A percentile compares a stretch with the other conserved stretches of the same genome.
Evolutionary conservation across 768 basidiomycete genomes (phyloP).

Genomic region (Scleroderma citrinum): DNA sequence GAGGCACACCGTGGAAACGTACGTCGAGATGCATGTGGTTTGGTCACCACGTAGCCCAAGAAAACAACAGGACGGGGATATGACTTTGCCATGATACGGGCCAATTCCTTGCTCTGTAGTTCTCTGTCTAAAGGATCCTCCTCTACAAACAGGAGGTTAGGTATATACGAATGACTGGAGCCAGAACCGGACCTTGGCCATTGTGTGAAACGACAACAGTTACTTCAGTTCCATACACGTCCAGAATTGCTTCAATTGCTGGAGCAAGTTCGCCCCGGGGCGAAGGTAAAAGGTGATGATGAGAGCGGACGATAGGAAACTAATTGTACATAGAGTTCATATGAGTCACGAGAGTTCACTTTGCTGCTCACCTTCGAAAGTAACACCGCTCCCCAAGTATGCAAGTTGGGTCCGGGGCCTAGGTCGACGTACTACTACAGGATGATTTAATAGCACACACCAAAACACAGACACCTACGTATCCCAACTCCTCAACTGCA

Average conservation of each 20-base stretch:
- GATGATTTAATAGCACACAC: slow-evolving; percentile 1
- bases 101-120: slow-evolving; percentile 76
- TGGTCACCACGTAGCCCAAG: slow-evolving; percentile 76
- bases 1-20: slow-evolving; percentile 21
- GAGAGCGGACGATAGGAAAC: slow-evolving; percentile 86
- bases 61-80: slow-evolving; percentile 73
- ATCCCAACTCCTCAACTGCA: slow-evolving; percentile 71
- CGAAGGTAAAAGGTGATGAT: slow-evolving; percentile 83
- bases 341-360: neutral
- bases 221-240: slow-evolving; percentile 71
- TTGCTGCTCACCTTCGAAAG: slow-evolving; percentile 57
- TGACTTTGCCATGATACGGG: slow-evolving; percentile 65
- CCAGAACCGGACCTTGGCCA: slow-evolving; percentile 66
- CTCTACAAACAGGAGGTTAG: slow-evolving; percentile 40
- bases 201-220: slow-evolving; percentile 88
- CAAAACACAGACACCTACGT: slow-evolving; percentile 43
- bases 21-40: slow-evolving; percentile 60
- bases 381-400: slow-evolving; percentile 85
- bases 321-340: slow-evolving; percentile 23
- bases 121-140: slow-evolving; percentile 87
- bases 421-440: slow-evolving; percentile 69
- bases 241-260: slow-evolving; percentile 80
- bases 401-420: slow-evolving; percentile 81
- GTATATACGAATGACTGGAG: neutral
- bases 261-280: slow-evolving; percentile 84